These are phyloP conservation scores for Myxozyma mucilagina DNA, from an alignment of 805 yeast species.

Conservation along the genomic window DNA sequence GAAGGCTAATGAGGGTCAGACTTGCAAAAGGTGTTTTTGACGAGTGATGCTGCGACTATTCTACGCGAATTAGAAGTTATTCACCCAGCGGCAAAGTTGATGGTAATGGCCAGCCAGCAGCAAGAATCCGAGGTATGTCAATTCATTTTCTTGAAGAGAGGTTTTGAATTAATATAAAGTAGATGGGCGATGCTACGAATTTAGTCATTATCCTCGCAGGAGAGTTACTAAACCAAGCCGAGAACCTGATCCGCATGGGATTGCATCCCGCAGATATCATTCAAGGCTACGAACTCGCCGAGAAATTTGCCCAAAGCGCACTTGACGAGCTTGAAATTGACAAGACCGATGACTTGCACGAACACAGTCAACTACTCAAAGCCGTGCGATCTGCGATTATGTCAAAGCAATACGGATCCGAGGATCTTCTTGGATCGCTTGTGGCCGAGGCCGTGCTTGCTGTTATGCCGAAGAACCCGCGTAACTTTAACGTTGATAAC, in stretches of 20 bases:
- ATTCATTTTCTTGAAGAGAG: neutral
- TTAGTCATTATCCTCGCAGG: constrained; percentile 91
- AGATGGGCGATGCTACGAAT: constrained; percentile 94
- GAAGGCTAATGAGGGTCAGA: constrained; percentile 36
- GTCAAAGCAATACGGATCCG: constrained; percentile 90
- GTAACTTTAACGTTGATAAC: constrained; percentile 82
- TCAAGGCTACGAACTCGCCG: constrained; percentile 91
- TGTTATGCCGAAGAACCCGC: constrained; percentile 69
- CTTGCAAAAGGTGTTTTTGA: constrained; percentile 79
- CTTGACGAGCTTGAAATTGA: constrained; percentile 53
- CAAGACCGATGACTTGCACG: constrained; percentile 57
- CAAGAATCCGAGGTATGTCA: constrained; percentile 71
- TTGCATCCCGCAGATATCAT: constrained; percentile 88
- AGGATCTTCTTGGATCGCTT: constrained; percentile 70
- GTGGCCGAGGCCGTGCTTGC: constrained; percentile 82
- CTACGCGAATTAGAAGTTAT: constrained; percentile 88
- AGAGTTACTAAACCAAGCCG: constrained; percentile 82
- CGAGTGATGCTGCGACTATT: constrained; percentile 98
- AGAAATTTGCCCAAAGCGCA: constrained; percentile 62
- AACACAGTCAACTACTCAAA: constrained; percentile 60
- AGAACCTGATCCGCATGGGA: constrained; percentile 79
- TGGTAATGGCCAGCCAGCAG: constrained; percentile 95
- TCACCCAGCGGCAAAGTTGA: constrained; percentile 94
- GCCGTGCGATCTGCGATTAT: constrained; percentile 84
- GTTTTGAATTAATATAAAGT: neutral